Conservation (phyloP, 2,329 filamentous ascomycete genomes). For the Talaromyces verruculosus region DNA sequence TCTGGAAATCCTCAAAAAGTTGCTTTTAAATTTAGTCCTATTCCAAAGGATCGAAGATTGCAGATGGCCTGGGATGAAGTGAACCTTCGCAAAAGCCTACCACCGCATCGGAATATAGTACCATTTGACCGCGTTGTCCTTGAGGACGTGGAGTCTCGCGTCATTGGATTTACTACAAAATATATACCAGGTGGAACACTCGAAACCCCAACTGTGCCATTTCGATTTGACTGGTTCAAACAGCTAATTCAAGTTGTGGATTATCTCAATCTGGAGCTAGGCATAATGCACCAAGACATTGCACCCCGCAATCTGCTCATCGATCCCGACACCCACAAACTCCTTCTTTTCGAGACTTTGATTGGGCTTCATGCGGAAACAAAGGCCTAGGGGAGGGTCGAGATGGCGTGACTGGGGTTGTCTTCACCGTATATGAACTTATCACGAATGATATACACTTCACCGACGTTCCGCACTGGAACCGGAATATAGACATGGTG, state of each 20-base stretch:
- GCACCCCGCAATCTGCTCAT: slow-evolving; percentile 34
- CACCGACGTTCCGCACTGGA: slow-evolving; percentile 27
- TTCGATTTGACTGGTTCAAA: slow-evolving; percentile 29
- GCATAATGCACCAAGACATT: slow-evolving; percentile 37
- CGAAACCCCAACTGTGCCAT: slow-evolving; percentile 25
- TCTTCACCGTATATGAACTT: slow-evolving; percentile 31
- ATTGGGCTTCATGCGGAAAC: slow-evolving; percentile 26
- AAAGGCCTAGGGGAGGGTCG: slow-evolving; percentile 24
- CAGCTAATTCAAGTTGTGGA: slow-evolving; percentile 29
- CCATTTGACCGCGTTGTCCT: slow-evolving; percentile 32
- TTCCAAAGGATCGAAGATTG: slow-evolving; percentile 22
- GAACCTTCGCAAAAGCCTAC: slow-evolving; percentile 29
- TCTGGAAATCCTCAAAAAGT: slow-evolving; percentile 22
- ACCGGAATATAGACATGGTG: slow-evolving; percentile 28
- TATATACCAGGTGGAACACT: slow-evolving; percentile 30
- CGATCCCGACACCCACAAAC: slow-evolving; percentile 26
- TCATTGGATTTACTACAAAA: slow-evolving; percentile 32
- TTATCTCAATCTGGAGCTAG: slow-evolving; percentile 25
- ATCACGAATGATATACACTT: slow-evolving; percentile 31
- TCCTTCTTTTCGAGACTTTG: slow-evolving; percentile 32
- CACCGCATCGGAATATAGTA: slow-evolving; percentile 32
- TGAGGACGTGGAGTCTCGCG: slow-evolving; percentile 27
- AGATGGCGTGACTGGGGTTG: slow-evolving; percentile 29
- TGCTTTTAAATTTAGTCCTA: slow-evolving; percentile 27
- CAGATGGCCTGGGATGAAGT: slow-evolving; percentile 31